A percentile compares a stretch with the other conserved stretches of the same genome.
These are phyloP conservation scores for Fistulinella prunicolor DNA, from an alignment of 768 basidiomycete species.

Conservation along the genomic window DNA sequence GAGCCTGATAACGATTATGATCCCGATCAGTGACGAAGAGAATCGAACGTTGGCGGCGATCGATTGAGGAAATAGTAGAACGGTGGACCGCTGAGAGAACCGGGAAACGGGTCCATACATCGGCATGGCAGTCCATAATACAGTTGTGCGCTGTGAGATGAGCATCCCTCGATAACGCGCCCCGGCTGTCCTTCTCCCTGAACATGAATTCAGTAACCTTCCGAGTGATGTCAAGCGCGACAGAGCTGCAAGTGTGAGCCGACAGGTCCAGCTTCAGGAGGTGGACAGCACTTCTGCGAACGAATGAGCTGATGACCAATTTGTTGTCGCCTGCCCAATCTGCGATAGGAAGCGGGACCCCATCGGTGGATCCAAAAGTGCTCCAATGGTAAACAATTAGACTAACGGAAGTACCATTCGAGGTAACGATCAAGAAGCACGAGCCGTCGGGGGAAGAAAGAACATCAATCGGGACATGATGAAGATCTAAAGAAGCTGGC, in stretches of 20 bases:
- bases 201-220: conserved; percentile 60
- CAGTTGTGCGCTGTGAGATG: conserved; percentile 41
- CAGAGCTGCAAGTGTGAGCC: conserved; percentile 37
- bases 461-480: conserved; percentile 31
- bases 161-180: conserved; percentile 15
- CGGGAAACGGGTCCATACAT: conserved; percentile 60
- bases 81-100: conserved; percentile 51
- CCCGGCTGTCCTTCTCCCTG: conserved; percentile 37
- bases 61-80: conserved; percentile 36
- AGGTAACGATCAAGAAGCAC: conserved; percentile 41
- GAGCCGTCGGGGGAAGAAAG: conserved; percentile 55
- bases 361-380: conserved; percentile 52
- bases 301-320: conserved; percentile 45
- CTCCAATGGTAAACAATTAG: conserved; percentile 52
- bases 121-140: conserved; percentile 51
- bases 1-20: conserved; percentile 33
- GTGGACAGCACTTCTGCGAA: conserved; percentile 40
- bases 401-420: conserved; percentile 12
- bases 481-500: conserved; percentile 44
- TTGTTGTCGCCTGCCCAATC: conserved; percentile 22
- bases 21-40: conserved; percentile 42
- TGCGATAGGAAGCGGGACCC: conserved; percentile 37
- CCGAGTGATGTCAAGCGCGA: conserved; percentile 51
- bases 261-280: conserved; percentile 40
- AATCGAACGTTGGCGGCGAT: conserved; percentile 35